These are phyloP conservation scores for Panicum miliaceum DNA, from an alignment of 176 grass and related monocot genomes.

Conservation along the genomic window DNA sequence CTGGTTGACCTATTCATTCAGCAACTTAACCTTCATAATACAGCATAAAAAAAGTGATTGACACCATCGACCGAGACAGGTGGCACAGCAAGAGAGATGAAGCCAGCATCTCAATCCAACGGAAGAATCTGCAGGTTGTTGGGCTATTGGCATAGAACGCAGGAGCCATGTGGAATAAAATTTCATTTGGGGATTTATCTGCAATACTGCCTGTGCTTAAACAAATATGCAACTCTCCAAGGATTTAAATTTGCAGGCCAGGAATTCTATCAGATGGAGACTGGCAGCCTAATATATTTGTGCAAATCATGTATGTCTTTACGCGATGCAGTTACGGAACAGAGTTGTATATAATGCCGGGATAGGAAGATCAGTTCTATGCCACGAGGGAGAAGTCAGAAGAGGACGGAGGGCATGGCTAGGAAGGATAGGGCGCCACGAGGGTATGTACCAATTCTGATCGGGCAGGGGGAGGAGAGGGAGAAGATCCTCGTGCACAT, in stretches of 20 bases:
- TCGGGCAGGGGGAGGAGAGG: constrained; percentile 55
- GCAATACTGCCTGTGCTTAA: neutral
- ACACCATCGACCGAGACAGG: neutral
- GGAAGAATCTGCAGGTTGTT: neutral
- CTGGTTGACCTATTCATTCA: neutral
- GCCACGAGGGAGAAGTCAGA: neutral
- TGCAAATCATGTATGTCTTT: constrained; percentile 36
- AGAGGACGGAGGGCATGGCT: constrained; percentile 35
- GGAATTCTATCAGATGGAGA: neutral
- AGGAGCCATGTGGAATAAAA: neutral
- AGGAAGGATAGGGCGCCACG: constrained; percentile 50
- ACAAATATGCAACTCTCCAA: neutral
- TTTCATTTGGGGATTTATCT: neutral
- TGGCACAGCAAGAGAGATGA: neutral
- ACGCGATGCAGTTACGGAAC: neutral
- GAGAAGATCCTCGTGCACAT: constrained; percentile 69
- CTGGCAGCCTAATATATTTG: neutral
- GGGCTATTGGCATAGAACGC: neutral
- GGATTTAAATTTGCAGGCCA: neutral
- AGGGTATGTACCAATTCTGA: constrained; percentile 67
- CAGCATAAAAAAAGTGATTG: neutral
- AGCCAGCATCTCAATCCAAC: neutral
- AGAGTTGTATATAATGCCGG: constrained; percentile 40
- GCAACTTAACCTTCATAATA: neutral
- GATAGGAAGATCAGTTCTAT: neutral